Conservation (phyloP, 352 stramenopile genomes). For the Phytopythium chamaehyphon region DNA sequence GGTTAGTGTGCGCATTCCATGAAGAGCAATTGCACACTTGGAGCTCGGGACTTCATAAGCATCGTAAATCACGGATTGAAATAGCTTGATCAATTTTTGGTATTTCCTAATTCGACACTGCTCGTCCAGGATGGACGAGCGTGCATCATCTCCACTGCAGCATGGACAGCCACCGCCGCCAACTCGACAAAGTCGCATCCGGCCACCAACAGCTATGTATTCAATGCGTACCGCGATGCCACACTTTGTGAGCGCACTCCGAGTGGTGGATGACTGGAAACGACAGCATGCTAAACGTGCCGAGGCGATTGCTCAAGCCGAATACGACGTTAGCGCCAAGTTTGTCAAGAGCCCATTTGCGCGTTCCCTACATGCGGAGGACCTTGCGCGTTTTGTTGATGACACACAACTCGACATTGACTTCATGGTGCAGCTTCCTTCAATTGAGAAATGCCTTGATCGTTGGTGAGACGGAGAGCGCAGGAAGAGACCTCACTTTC, state of each 20-base stretch:
- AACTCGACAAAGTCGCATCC: background rate
- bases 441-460: conserved; percentile 74
- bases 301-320: conserved; percentile 46
- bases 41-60: no score
- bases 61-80: no score
- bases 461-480: conserved; percentile 37
- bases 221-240: conserved; percentile 73
- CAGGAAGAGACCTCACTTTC: background rate
- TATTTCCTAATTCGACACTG: background rate
- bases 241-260: conserved; percentile 73
- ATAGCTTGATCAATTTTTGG: no score
- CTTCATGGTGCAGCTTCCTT: conserved; percentile 81
- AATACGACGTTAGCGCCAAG: conserved; percentile 66
- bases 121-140: conserved; percentile 3
- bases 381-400: conserved; percentile 65
- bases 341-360: conserved; percentile 74
- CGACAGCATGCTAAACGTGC: conserved; percentile 50
- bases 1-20: no score
- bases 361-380: conserved; percentile 53
- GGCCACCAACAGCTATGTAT: conserved; percentile 18
- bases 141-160: background rate
- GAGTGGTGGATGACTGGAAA: conserved; percentile 70
- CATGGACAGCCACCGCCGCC: background rate
- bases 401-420: conserved; percentile 76
- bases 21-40: no score